These are phyloP conservation scores for Argentina anserina DNA, from an alignment of 306 rosid species.

Conservation along the genomic window DNA sequence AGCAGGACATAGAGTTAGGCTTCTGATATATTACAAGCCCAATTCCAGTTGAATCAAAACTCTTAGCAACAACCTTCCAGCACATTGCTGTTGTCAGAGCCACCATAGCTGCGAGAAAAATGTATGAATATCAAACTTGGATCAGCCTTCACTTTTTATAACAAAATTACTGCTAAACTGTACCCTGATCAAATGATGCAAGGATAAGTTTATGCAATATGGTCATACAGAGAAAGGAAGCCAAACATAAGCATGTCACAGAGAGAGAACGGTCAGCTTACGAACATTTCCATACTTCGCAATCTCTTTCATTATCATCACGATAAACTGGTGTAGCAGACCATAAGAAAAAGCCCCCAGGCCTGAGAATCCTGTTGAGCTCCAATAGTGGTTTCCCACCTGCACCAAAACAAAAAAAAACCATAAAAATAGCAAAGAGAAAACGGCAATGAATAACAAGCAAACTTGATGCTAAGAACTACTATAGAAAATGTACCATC, in stretches of 20 bases:
- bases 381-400: slow-evolving; percentile 90
- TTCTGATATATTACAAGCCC: slow-evolving; percentile 93
- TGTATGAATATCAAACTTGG: slow-evolving; percentile 17
- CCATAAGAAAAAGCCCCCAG: slow-evolving; percentile 93
- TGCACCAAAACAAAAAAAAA: slow-evolving; percentile 28
- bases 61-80: slow-evolving; percentile 79
- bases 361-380: slow-evolving; percentile 91
- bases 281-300: slow-evolving; percentile 76
- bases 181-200: neutral
- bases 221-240: neutral
- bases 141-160: slow-evolving; percentile 12
- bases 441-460: slow-evolving; percentile 6
- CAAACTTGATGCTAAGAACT: slow-evolving; percentile 8
- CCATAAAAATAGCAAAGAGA: slow-evolving; percentile 10
- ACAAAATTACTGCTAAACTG: neutral
- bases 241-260: neutral
- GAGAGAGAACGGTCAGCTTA: slow-evolving; percentile 17
- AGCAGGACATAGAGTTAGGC: slow-evolving; percentile 73
- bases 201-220: neutral
- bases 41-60: slow-evolving; percentile 61
- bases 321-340: slow-evolving; percentile 95
- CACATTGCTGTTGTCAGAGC: slow-evolving; percentile 68
- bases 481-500: slow-evolving; percentile 50
- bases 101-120: slow-evolving; percentile 67
- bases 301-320: slow-evolving; percentile 55